Evolutionary conservation across 371 early-diverging fungal genomes (phyloP).

Genomic region (Sporodiniella umbellata): DNA sequence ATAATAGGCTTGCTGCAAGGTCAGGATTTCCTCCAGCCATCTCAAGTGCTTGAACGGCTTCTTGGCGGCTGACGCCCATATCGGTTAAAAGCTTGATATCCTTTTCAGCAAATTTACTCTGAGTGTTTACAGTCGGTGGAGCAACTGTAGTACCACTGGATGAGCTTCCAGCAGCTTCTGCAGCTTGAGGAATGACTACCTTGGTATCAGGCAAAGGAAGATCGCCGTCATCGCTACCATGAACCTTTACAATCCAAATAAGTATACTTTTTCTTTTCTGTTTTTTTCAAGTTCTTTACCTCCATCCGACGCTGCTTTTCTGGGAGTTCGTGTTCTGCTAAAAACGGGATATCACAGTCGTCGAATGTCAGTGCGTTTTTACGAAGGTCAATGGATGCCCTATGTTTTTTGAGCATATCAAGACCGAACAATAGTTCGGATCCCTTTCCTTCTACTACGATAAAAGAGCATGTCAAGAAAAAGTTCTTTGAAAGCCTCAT

Average conservation of each 20-base stretch:
- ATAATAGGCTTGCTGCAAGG: slow-evolving; percentile 79
- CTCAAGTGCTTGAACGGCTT: slow-evolving; percentile 69
- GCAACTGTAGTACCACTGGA: slow-evolving; percentile 1
- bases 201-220: slow-evolving; percentile 33
- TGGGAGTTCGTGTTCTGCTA: slow-evolving; percentile 90
- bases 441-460: slow-evolving; percentile 91
- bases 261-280: neutral
- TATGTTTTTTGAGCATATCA: slow-evolving; percentile 90
- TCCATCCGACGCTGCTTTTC: slow-evolving; percentile 57
- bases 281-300: slow-evolving; percentile 9
- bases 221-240: slow-evolving; percentile 42
- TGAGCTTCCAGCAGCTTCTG: slow-evolving; percentile 12
- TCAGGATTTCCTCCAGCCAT: slow-evolving; percentile 83
- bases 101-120: slow-evolving; percentile 24
- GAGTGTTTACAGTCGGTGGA: neutral
- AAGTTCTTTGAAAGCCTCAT: slow-evolving; percentile 70
- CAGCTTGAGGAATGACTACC: slow-evolving; percentile 26
- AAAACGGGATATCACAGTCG: slow-evolving; percentile 79
- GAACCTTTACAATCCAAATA: slow-evolving; percentile 15
- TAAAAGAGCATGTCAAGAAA: slow-evolving; percentile 84
- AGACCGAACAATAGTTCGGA: slow-evolving; percentile 91
- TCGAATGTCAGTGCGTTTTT: slow-evolving; percentile 81
- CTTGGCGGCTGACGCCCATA: slow-evolving; percentile 45
- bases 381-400: slow-evolving; percentile 87
- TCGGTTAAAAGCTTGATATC: slow-evolving; percentile 35